phyloP scores from a whole-genome alignment of 1,284 basidiomycete genomes.

The Malassezia obtusa region DNA sequence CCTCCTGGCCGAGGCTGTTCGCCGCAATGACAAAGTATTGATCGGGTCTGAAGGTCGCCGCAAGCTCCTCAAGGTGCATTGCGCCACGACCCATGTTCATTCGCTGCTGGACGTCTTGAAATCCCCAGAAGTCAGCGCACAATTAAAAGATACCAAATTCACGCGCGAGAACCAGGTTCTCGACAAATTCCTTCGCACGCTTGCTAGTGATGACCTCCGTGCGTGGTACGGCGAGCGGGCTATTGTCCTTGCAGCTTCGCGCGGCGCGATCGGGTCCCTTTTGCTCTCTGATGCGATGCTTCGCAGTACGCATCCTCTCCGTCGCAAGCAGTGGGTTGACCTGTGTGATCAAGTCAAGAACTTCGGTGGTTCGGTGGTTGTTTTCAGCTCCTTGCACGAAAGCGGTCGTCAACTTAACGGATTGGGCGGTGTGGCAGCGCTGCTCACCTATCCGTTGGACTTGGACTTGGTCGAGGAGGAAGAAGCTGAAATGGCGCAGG shows the following conservation, averaged over 20 bases:
- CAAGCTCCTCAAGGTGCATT: slow-evolving; percentile 83
- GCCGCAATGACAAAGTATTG: slow-evolving; percentile 72
- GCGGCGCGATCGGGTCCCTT: slow-evolving; percentile 86
- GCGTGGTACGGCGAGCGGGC: slow-evolving; percentile 98
- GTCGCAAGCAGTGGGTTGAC: slow-evolving; percentile 62
- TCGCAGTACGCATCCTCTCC: slow-evolving; percentile 51
- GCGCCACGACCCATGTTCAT: slow-evolving; percentile 88
- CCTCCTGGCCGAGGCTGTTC: slow-evolving; percentile 47
- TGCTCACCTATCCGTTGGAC: slow-evolving; percentile 90
- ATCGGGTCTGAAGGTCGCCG: slow-evolving; percentile 58
- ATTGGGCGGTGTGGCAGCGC: slow-evolving; percentile 86
- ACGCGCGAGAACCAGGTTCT: slow-evolving; percentile 68
- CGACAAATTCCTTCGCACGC: slow-evolving; percentile 61
- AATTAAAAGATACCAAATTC: slow-evolving; percentile 93
- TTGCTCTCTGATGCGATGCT: slow-evolving; percentile 93
- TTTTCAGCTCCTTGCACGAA: slow-evolving; percentile 99
- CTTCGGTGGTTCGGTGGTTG: slow-evolving; percentile 82
- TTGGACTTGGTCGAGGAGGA: slow-evolving; percentile 58
- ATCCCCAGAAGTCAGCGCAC: slow-evolving; percentile 60
- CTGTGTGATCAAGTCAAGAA: slow-evolving; percentile 80
- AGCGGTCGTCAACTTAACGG: slow-evolving; percentile 79
- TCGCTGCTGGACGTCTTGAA: slow-evolving; percentile 86
- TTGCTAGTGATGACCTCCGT: slow-evolving; percentile 81
- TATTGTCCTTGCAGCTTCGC: slow-evolving; percentile 76
- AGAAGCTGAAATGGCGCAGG: slow-evolving; percentile 51